These are phyloP conservation scores for Ophiocytium majus DNA, from an alignment of 352 stramenopile species.

Conservation along the genomic window DNA sequence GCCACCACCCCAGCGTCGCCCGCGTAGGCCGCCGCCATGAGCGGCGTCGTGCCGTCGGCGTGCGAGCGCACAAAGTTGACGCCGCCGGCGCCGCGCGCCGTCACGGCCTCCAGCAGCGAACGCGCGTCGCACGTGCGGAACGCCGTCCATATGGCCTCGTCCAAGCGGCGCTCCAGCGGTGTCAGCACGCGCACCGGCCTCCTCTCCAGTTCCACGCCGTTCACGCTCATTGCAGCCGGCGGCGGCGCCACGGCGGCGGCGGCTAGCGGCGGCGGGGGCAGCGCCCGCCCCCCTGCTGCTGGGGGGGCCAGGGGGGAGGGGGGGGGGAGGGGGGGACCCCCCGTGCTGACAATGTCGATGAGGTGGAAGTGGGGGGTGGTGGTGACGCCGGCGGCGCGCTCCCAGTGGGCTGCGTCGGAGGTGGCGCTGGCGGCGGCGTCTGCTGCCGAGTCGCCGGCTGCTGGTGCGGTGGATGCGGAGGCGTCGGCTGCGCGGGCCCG, in stretches of 20 bases:
- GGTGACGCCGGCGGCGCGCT: too few species aligned
- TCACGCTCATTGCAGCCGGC: not conserved
- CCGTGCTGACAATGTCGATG: too few species aligned
- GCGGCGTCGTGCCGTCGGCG: slow-evolving; percentile 46
- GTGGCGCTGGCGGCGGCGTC: too few species aligned
- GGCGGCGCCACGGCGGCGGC: not conserved
- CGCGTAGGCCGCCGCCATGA: slow-evolving; percentile 52
- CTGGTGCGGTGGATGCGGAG: too few species aligned
- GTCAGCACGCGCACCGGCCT: not conserved
- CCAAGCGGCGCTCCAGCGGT: not conserved
- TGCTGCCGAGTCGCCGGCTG: too few species aligned
- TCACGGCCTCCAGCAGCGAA: not conserved
- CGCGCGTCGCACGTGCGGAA: not conserved
- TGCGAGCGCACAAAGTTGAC: slow-evolving; percentile 46
- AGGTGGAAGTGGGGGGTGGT: too few species aligned
- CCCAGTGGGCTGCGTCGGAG: too few species aligned
- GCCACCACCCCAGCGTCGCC: slow-evolving; percentile 30
- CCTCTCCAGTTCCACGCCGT: not conserved
- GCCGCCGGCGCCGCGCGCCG: not conserved
- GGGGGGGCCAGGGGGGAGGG: too few species aligned
- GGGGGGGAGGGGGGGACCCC: too few species aligned
- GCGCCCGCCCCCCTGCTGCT: too few species aligned
- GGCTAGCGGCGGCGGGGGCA: not conserved
- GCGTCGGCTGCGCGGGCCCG: too few species aligned
- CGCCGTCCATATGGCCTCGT: not conserved